Conservation (phyloP, 2,329 filamentous ascomycete species). For the Fusarium musae region DNA sequence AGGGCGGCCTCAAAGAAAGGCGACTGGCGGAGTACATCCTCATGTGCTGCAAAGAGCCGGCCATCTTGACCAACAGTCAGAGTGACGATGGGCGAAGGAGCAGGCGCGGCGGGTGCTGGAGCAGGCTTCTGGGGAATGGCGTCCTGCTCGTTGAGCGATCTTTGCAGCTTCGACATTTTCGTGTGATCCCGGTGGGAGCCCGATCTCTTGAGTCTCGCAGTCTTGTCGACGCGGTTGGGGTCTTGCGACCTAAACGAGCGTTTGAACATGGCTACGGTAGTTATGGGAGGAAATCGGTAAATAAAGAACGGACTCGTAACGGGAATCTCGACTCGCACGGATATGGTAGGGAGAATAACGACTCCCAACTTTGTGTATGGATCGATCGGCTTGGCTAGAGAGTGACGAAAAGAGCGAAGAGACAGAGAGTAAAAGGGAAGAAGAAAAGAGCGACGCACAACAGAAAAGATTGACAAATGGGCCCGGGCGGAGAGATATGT, state of each 20-base stretch:
- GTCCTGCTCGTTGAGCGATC: constrained; percentile 74
- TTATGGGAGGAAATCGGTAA: constrained; percentile 26
- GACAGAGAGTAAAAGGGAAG: constrained; percentile 44
- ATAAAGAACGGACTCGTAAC: constrained; percentile 46
- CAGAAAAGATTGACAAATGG: constrained; percentile 59
- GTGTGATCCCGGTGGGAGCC: constrained; percentile 73
- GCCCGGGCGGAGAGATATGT: constrained; percentile 64
- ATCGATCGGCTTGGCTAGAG: constrained; percentile 53
- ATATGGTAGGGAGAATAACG: constrained; percentile 10
- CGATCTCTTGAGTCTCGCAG: constrained; percentile 79
- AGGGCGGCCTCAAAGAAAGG: constrained; percentile 83
- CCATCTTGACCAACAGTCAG: constrained; percentile 85
- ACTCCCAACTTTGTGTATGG: constrained; percentile 40
- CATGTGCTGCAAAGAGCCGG: constrained; percentile 93
- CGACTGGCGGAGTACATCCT: constrained; percentile 88
- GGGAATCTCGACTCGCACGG: constrained; percentile 30
- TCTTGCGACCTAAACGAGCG: constrained; percentile 87
- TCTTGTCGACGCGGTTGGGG: constrained; percentile 81
- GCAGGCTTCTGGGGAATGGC: constrained; percentile 45
- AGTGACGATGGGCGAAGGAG: constrained; percentile 81
- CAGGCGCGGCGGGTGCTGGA: constrained; percentile 38
- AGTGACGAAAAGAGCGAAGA: constrained; percentile 65
- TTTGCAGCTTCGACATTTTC: constrained; percentile 87
- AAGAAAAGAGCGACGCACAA: constrained; percentile 52
- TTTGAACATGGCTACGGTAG: constrained; percentile 80